phyloP scores from a whole-genome alignment of 495 filamentous ascomycete species.

The Xylaria castorea region DNA sequence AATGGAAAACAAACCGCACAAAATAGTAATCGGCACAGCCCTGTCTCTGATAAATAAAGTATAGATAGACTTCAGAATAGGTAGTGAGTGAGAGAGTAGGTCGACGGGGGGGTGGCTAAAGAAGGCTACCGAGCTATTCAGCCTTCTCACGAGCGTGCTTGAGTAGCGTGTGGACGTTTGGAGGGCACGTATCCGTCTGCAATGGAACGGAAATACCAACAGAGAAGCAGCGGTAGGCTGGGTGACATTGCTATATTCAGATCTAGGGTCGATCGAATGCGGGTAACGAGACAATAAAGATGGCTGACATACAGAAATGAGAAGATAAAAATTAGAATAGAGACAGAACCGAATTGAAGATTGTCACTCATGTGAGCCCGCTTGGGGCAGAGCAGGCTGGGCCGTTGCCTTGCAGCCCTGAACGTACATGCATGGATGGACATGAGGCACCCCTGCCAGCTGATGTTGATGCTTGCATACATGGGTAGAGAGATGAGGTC shows the following conservation, averaged over 20 bases:
- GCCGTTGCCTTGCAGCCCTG: conserved; percentile 33
- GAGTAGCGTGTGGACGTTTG: conserved; percentile 15
- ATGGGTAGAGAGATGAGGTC: conserved; percentile 38
- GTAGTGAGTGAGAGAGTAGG: conserved; percentile 36
- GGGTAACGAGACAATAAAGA: conserved; percentile 24
- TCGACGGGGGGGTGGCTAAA: conserved; percentile 42
- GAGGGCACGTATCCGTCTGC: conserved; percentile 35
- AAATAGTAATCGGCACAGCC: conserved; percentile 42
- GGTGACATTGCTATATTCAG: conserved; percentile 59
- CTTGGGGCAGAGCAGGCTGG: conserved; percentile 29
- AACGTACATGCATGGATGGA: conserved; percentile 23
- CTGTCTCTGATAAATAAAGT: conserved; percentile 48
- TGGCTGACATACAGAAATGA: conserved; percentile 21
- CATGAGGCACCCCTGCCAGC: conserved; percentile 42
- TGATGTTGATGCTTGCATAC: conserved; percentile 34
- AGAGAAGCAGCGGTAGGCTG: conserved; percentile 39
- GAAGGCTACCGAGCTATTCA: conserved; percentile 41
- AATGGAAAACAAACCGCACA: conserved; percentile 44
- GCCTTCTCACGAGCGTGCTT: conserved; percentile 39
- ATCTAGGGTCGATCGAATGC: conserved; percentile 43
- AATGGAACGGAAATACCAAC: conserved; percentile 44
- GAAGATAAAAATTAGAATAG: conserved; percentile 26
- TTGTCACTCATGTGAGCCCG: conserved; percentile 33
- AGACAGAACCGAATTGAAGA: conserved; percentile 24
- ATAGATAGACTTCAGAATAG: conserved; percentile 38